Evolutionary conservation across 78 protist species (phyloP), one percentile per base, ranked within the genome.

Genomic region (slime mould (Dictyostelium discoideum)): DNA sequence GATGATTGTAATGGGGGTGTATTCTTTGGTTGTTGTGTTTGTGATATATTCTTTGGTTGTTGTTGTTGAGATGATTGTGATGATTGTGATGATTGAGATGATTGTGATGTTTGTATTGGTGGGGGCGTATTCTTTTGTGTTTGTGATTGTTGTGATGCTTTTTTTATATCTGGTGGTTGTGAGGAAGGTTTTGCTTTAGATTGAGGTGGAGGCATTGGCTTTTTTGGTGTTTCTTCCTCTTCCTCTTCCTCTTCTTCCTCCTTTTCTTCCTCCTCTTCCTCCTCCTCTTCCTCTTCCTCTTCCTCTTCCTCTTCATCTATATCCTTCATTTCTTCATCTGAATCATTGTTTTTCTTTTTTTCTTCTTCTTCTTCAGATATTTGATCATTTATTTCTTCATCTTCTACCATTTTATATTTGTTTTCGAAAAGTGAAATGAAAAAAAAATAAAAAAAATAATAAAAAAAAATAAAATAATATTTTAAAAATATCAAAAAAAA

Each of bases 231-330:
- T 24, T 69, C 32, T 10, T 69, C 76, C 20, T 67, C 76, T 7
- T 67, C 76, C 24, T 67, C 84, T 40, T 77, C 83, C 0, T 77
- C 83, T 40, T 77, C 83, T 40, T 77, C 24, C 10, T 77, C 83
- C 6, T 18, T 11, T 11, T 77, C 54, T 20, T 77, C 57, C 0
- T 77, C 83, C 18, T 77, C 40, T 9, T 42, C 29, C 1, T 78
- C 65, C 0, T 78, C 84, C 1, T 40, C 57, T 42, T 40, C 37
- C 1, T 22, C 26, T 78, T 78, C 81, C 37, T 39, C 26, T 14
- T 76, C 83, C 32, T 73, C 80, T 73, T 73, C 83, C 13, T 40
- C 48, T 3, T 44, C 84, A 22, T 22, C 84, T 26, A 79, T 79
- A n/a, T 79, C 84, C 44, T 74, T 74, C 42, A 32, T 32, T 74